phyloP scores from a whole-genome alignment of 176 grass and related monocot species.

The Aegilops sharonensis region DNA sequence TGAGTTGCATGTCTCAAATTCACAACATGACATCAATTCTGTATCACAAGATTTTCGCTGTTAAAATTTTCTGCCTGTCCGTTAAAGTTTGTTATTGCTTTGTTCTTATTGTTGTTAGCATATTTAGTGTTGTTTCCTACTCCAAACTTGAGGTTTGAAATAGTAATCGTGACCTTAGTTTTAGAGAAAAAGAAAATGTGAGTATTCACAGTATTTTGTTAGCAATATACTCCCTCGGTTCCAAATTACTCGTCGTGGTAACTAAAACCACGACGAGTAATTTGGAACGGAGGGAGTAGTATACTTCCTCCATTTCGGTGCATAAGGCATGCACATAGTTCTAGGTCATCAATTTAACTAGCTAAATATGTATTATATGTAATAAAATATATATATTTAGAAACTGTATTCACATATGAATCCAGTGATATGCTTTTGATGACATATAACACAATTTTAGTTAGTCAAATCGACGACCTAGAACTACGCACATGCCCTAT shows the following conservation, averaged over 20 bases:
- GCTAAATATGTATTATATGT: too few species aligned
- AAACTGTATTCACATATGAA: too few species aligned
- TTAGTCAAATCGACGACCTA: too few species aligned
- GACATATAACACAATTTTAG: too few species aligned
- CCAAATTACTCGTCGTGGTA: too few species aligned
- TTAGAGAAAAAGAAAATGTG: not conserved
- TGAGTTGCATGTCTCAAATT: conserved; percentile 8
- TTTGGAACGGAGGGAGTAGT: not conserved
- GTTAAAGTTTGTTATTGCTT: conserved; percentile 12
- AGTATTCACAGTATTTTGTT: not conserved
- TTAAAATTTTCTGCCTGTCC: not conserved
- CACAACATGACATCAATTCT: not conserved
- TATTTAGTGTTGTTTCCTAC: not conserved
- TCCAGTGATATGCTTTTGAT: too few species aligned
- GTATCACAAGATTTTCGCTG: not conserved
- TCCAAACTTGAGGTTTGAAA: conserved; percentile 1
- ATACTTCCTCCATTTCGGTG: not conserved
- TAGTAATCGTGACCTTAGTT: not conserved
- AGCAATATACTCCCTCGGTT: not conserved
- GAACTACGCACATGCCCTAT: too few species aligned
- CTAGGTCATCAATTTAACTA: too few species aligned
- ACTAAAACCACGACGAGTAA: too few species aligned
- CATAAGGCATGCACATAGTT: too few species aligned
- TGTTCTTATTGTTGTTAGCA: not conserved
- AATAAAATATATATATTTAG: too few species aligned